Percentiles rank a stretch among this genome's conserved stretches.
Conservation (phyloP, 1,284 basidiomycete species). For the Marasmius fiardii region DNA sequence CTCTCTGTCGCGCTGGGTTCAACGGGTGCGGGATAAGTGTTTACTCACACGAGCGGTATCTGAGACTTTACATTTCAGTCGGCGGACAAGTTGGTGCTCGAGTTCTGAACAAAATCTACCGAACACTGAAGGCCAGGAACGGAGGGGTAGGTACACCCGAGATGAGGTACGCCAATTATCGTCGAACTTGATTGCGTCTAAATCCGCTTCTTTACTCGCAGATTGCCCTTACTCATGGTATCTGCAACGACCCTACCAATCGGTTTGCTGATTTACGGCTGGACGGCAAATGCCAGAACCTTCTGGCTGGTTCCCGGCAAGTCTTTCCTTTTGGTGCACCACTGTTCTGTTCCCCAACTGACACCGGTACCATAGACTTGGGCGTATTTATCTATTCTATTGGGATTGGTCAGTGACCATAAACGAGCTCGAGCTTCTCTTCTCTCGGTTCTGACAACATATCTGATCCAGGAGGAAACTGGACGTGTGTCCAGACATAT, state of each 20-base stretch:
- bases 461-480: conserved; percentile 23
- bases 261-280: conserved; percentile 30
- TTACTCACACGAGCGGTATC: not conserved
- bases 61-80: conserved; percentile 14
- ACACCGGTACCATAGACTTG: conserved; percentile 18
- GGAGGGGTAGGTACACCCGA: conserved; percentile 38
- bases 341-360: not conserved
- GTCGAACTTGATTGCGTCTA: not conserved
- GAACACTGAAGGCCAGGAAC: conserved; percentile 31
- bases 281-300: conserved; percentile 23
- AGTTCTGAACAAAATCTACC: conserved; percentile 36
- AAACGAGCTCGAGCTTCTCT: not conserved
- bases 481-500: conserved; percentile 28
- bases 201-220: conserved; percentile 4
- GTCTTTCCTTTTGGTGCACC: not conserved
- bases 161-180: conserved; percentile 25
- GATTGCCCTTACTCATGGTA: conserved; percentile 28
- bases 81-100: conserved; percentile 37
- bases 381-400: conserved; percentile 30
- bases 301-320: conserved; percentile 28
- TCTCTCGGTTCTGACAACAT: not conserved
- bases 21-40: conserved; percentile 18
- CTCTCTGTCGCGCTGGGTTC: conserved; percentile 34
- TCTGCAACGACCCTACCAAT: conserved; percentile 28
- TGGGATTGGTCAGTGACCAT: conserved; percentile 23